Evolutionary conservation across 2,329 filamentous ascomycete species (phyloP).

Genomic region (Atkinsonella hypoxylon): DNA sequence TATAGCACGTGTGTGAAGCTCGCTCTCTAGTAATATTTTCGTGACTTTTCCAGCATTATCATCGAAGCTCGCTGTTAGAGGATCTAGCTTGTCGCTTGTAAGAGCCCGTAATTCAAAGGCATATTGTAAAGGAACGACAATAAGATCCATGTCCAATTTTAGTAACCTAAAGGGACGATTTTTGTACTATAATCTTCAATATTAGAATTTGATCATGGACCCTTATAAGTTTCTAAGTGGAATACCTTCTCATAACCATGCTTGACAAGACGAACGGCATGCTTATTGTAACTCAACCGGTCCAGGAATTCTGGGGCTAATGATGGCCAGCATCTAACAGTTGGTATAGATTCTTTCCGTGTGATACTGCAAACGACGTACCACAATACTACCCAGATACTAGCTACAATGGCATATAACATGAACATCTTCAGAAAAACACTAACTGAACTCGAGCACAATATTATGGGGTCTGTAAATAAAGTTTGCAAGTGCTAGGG

Average conservation of each 20-base stretch:
- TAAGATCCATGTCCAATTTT: conserved; percentile 10
- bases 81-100: conserved; percentile 9
- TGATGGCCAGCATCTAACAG: conserved; percentile 6
- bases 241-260: conserved; percentile 7
- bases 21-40: conserved; percentile 7
- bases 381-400: not conserved
- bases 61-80: conserved; percentile 10
- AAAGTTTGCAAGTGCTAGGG: not conserved
- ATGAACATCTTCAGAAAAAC: not conserved
- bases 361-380: not conserved
- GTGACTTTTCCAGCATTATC: conserved; percentile 10
- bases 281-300: conserved; percentile 7
- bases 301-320: conserved; percentile 7
- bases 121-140: conserved; percentile 9
- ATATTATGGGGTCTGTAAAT: not conserved
- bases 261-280: conserved; percentile 5
- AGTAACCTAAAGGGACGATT: conserved; percentile 7
- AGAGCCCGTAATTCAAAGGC: conserved; percentile 7
- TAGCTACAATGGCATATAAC: not conserved
- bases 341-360: conserved; percentile 4
- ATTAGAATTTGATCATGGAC: not conserved
- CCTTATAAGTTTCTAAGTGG: not conserved
- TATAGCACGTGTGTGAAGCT: conserved; percentile 9
- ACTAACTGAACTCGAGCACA: not conserved
- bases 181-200: conserved; percentile 1